Evolutionary conservation across 2,329 filamentous ascomycete species (phyloP), one percentile per base, ranked within the genome.

Genomic region (Colletotrichum incanum): DNA sequence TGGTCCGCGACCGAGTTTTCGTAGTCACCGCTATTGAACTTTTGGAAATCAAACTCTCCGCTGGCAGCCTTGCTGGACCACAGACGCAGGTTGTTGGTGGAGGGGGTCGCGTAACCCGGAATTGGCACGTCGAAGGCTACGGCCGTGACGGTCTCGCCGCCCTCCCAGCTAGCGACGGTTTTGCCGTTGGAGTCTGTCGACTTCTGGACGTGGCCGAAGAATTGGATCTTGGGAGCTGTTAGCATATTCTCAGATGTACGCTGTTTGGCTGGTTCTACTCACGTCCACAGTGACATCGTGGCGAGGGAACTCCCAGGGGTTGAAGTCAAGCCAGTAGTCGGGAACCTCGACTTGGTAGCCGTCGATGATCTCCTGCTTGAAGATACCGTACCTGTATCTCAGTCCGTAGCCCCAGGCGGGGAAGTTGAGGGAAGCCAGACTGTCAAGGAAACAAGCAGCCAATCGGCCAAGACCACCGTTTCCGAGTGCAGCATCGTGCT

Each of bases 321-420:
- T 99, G 84, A 98, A 98, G 81, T 98, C 96, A 65, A 99, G 90
- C 96, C 96, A 99, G 85, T 99, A 98, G 82, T 99, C 96, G 26
- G 96, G 96, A 71, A 98, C 93, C 80, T 99, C 96, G 75, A 99
- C 95, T 83, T 99, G 96, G 82, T 98, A 99, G 70, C 96, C 96
- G 79, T 98, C 93, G 72, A 98, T 92, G 78, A 99, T 98, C 86
- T 98, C 96, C 86, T 99, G 96, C 86, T 98, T 98, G 91, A 99
- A 99, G 82, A 99, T 99, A 80, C 94, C 94, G 81, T 98, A 98
- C 82, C 95, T 89, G 86, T 99, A 99, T 79, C 96, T 91, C 76
- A 99, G 86, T 67, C 96, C 96, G 79, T 99, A 99, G 45, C 96
- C 96, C 96, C 96, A 99, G 26, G 96, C 96, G 12, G 96, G 94